phyloP scores from a whole-genome alignment of 495 filamentous ascomycete species.

The Hapsidospora chrysogenum region DNA sequence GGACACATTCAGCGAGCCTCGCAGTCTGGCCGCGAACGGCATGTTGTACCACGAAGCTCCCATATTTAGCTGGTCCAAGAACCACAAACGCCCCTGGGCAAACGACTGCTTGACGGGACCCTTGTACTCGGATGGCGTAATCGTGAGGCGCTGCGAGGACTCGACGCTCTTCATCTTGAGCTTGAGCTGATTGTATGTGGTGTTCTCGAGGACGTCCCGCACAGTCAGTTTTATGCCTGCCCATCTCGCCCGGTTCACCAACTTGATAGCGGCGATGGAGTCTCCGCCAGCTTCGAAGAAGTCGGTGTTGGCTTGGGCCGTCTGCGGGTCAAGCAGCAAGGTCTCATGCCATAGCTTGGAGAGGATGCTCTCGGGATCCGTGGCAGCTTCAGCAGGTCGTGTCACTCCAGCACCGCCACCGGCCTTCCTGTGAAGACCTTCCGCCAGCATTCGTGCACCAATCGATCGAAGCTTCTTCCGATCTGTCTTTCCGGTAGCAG shows the following conservation, averaged over 20 bases:
- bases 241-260: background rate
- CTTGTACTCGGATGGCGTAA: too few relatives aligned
- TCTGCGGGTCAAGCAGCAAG: background rate
- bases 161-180: too few relatives aligned
- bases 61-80: constrained; percentile 4
- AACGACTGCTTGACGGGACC: too few relatives aligned
- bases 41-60: constrained; percentile 5
- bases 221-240: background rate
- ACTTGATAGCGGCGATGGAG: constrained; percentile 1
- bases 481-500: too few relatives aligned
- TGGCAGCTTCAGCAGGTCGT: too few relatives aligned
- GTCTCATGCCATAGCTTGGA: background rate
- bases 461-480: background rate
- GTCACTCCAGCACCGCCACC: background rate
- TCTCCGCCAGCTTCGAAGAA: background rate
- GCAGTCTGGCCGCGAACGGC: constrained; percentile 4
- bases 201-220: background rate
- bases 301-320: background rate
- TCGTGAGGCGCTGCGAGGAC: too few relatives aligned
- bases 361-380: too few relatives aligned
- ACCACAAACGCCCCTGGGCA: too few relatives aligned
- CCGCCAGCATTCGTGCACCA: background rate
- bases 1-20: constrained; percentile 3
- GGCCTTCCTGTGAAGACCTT: background rate
- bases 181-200: too few relatives aligned